Percentiles rank a stretch among this genome's conserved stretches.
phyloP scores from a whole-genome alignment of 2,329 filamentous ascomycete genomes.

The Microdochium nivale region DNA sequence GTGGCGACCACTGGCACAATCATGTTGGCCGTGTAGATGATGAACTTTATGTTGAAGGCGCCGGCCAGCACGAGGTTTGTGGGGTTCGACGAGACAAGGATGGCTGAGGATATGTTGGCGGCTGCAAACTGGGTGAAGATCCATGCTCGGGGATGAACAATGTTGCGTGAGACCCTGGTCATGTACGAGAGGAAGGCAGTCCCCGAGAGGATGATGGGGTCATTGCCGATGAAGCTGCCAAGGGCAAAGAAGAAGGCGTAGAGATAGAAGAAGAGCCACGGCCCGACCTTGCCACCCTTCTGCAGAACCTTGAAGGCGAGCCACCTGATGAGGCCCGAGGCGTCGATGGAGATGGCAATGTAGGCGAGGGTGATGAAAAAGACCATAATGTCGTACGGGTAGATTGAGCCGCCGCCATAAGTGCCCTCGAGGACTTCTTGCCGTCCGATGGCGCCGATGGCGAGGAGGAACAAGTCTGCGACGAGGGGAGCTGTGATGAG shows the following conservation, averaged over 20 bases:
- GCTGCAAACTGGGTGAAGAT: conserved; percentile 64
- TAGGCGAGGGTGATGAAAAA: conserved; percentile 70
- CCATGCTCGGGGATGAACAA: conserved; percentile 62
- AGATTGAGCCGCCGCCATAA: conserved; percentile 55
- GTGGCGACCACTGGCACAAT: conserved; percentile 65
- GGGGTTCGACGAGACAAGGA: conserved; percentile 70
- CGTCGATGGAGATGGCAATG: conserved; percentile 70
- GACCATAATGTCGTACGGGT: conserved; percentile 63
- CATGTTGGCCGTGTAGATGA: conserved; percentile 70
- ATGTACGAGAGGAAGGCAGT: conserved; percentile 71
- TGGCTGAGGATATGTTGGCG: conserved; percentile 66
- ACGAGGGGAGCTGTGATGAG: conserved; percentile 64
- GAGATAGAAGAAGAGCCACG: conserved; percentile 62
- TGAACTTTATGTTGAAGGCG: conserved; percentile 63
- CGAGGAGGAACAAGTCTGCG: conserved; percentile 62
- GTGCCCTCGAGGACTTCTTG: conserved; percentile 62
- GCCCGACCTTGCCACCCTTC: conserved; percentile 58
- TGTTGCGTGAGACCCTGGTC: conserved; percentile 67
- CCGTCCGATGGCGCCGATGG: conserved; percentile 58
- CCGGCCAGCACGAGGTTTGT: conserved; percentile 69
- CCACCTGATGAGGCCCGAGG: conserved; percentile 63
- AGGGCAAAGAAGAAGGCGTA: conserved; percentile 64
- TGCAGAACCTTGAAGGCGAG: conserved; percentile 63
- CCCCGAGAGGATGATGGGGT: conserved; percentile 66
- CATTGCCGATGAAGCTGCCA: conserved; percentile 63